These are phyloP conservation scores for Phytophthora sojae DNA, from an alignment of 352 stramenopile species.

Conservation along the genomic window DNA sequence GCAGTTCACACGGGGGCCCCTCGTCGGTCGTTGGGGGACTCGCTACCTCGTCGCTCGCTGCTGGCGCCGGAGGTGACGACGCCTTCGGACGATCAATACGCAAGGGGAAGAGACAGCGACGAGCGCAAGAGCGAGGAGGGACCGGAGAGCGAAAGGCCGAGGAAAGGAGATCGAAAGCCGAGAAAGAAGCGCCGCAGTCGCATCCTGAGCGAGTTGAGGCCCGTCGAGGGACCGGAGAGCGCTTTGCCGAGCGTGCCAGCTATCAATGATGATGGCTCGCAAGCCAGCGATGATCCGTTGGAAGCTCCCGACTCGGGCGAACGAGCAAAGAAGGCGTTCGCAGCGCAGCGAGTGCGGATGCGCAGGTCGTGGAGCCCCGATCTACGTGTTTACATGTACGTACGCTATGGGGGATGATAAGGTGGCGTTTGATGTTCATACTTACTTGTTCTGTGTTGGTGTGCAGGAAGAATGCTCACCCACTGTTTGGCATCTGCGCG, in stretches of 20 bases:
- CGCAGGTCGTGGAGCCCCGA: slow-evolving; percentile 50
- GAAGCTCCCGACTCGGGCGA: slow-evolving; percentile 28
- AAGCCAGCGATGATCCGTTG: slow-evolving; percentile 22
- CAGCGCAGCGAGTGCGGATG: slow-evolving; percentile 57
- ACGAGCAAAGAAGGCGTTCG: slow-evolving; percentile 54
- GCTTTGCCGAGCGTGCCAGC: slow-evolving; percentile 18
- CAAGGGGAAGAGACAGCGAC: slow-evolving; percentile 35
- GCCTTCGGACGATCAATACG: slow-evolving; percentile 21
- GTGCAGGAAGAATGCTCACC: slow-evolving; percentile 66
- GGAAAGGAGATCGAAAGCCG: slow-evolving; percentile 3
- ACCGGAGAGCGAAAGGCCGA: slow-evolving; percentile 16
- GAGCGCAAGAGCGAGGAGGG: slow-evolving; percentile 31
- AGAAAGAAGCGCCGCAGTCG: slow-evolving; percentile 38
- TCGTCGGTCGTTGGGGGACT: slow-evolving; percentile 35
- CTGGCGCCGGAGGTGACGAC: slow-evolving; percentile 29
- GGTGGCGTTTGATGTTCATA: slow-evolving; percentile 4
- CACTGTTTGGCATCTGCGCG: slow-evolving; percentile 47
- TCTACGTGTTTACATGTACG: slow-evolving; percentile 72
- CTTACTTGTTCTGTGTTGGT: background rate
- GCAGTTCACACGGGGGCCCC: slow-evolving; percentile 6
- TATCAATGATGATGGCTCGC: slow-evolving; percentile 34
- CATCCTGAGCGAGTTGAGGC: slow-evolving; percentile 49
- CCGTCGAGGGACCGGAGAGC: slow-evolving; percentile 29
- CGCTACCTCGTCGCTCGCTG: slow-evolving; percentile 43
- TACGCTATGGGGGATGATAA: background rate